These are phyloP conservation scores for Rhizoclosmatium hyalinum DNA, from an alignment of 371 early-diverging fungal species.

Conservation along the genomic window DNA sequence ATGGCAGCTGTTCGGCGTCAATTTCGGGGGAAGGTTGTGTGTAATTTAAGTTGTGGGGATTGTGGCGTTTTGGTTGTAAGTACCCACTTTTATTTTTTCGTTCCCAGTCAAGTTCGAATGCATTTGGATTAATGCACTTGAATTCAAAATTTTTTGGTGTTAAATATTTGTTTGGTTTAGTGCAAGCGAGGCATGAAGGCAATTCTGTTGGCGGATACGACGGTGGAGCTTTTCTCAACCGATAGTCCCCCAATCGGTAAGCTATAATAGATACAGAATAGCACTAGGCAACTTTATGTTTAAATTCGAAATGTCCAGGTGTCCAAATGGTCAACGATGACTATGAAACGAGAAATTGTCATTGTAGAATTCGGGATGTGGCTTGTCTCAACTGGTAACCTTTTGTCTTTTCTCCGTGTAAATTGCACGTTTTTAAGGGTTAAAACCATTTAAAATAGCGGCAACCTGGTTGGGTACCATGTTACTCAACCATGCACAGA, in stretches of 20 bases:
- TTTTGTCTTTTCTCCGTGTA: background rate
- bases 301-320: slow-evolving; percentile 45
- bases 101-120: background rate
- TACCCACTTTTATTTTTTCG: background rate
- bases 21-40: slow-evolving; percentile 69
- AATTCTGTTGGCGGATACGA: slow-evolving; percentile 86
- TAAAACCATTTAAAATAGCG: slow-evolving; percentile 24
- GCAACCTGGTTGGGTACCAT: slow-evolving; percentile 46
- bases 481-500: slow-evolving; percentile 87
- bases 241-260: slow-evolving; percentile 86
- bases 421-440: background rate
- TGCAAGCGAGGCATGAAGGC: slow-evolving; percentile 89
- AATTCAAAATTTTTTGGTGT: background rate
- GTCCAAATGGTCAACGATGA: slow-evolving; percentile 90
- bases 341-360: slow-evolving; percentile 90
- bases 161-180: background rate
- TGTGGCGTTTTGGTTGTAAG: slow-evolving; percentile 59
- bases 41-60: slow-evolving; percentile 63
- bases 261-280: slow-evolving; percentile 7
- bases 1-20: slow-evolving; percentile 39
- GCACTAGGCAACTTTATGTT: background rate
- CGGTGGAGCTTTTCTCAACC: slow-evolving; percentile 76
- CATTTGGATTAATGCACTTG: background rate
- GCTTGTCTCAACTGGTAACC: slow-evolving; percentile 89
- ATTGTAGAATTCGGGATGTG: slow-evolving; percentile 91